These are phyloP conservation scores for Scedosporium minutisporum DNA, from an alignment of 2,329 filamentous ascomycete species.

Conservation along the genomic window DNA sequence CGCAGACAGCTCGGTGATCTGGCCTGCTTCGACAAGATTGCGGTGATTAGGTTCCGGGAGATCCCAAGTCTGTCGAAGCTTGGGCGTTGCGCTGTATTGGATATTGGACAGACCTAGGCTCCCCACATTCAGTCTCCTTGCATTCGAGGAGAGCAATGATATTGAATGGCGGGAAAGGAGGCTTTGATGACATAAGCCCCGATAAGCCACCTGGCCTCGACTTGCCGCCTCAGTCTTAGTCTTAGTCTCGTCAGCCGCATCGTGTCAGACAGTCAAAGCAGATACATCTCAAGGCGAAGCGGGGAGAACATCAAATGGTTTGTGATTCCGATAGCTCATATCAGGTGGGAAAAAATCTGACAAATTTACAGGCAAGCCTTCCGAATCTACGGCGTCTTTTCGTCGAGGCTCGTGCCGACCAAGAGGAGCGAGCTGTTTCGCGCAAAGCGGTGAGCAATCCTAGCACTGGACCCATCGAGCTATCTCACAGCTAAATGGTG, in stretches of 20 bases:
- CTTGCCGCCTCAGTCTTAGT: background rate
- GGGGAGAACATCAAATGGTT: constrained; percentile 7
- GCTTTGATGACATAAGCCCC: constrained; percentile 2
- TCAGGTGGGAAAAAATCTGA: no score
- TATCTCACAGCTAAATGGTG: constrained; percentile 7
- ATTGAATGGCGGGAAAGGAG: background rate
- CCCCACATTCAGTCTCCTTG: background rate
- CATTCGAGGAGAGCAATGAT: background rate
- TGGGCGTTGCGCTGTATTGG: background rate
- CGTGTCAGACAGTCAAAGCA: background rate
- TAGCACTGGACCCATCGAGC: background rate
- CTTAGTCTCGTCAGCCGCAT: background rate
- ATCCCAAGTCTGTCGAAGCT: background rate
- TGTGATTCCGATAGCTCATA: no score
- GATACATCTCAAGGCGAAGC: background rate
- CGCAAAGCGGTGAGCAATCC: constrained; percentile 66
- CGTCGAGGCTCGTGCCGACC: constrained; percentile 84
- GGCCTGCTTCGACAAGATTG: constrained; percentile 1
- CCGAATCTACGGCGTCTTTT: constrained; percentile 95
- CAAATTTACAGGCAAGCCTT: constrained; percentile 56
- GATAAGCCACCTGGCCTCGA: constrained; percentile 1
- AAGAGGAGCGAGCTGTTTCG: constrained; percentile 90
- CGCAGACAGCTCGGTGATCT: background rate
- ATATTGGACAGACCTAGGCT: background rate
- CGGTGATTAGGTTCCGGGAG: background rate